Conservation (phyloP, 768 basidiomycete genomes). For the Boletus rubescentipes region DNA sequence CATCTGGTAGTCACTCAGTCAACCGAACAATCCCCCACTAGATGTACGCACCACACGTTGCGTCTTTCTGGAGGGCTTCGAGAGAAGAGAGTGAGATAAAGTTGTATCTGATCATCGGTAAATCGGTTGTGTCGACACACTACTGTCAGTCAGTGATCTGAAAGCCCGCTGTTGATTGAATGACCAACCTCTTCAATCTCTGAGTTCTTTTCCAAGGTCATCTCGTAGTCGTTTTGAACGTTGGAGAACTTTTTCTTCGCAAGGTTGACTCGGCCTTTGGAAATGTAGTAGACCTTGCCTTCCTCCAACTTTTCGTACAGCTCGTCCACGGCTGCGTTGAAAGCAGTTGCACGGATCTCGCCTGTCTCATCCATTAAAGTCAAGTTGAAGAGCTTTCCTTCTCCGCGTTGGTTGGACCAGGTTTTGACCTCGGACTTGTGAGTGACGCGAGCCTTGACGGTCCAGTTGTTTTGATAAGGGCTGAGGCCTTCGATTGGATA, state of each 20-base stretch:
- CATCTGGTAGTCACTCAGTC: constrained; percentile 52
- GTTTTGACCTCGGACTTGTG: constrained; percentile 85
- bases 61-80: constrained; percentile 68
- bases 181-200: constrained; percentile 76
- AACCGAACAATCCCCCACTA: neutral
- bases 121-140: constrained; percentile 75
- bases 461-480: constrained; percentile 99
- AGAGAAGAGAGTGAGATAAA: constrained; percentile 70
- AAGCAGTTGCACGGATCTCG: constrained; percentile 87
- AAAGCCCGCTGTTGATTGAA: neutral
- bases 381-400: constrained; percentile 92
- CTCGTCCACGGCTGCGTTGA: constrained; percentile 82
- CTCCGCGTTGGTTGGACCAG: constrained; percentile 89
- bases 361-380: constrained; percentile 95
- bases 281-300: constrained; percentile 89
- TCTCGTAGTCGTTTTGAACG: constrained; percentile 89
- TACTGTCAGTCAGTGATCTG: constrained; percentile 31
- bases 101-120: constrained; percentile 83
- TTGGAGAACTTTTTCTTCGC: constrained; percentile 97
- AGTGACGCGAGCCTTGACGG: constrained; percentile 91
- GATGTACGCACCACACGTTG: constrained; percentile 66
- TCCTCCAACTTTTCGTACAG: constrained; percentile 86
- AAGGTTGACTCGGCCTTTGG: constrained; percentile 87
- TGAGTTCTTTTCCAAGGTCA: constrained; percentile 79
- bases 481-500: constrained; percentile 93